Conservation (phyloP, 768 basidiomycete genomes). For the Mycena epipterygia region DNA sequence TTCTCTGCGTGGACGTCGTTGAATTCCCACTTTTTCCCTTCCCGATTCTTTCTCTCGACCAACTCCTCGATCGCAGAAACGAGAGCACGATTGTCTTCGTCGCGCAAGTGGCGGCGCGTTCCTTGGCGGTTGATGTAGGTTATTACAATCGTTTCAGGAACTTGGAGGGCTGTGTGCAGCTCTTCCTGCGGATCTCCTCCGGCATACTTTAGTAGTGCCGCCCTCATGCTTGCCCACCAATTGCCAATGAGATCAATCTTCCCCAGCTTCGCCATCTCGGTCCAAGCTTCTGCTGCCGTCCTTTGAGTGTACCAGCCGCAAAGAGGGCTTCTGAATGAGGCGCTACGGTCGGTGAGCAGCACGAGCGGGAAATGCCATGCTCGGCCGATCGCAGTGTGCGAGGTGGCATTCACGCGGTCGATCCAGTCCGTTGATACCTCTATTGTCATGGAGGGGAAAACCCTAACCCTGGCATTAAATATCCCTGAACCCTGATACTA, state of each 20-base stretch:
- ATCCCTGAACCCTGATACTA: too few species aligned
- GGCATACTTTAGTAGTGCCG: slow-evolving; percentile 64
- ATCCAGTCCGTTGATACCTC: slow-evolving; percentile 68
- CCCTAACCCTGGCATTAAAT: too few species aligned
- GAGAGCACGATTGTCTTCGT: slow-evolving; percentile 58
- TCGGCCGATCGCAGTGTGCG: slow-evolving; percentile 34
- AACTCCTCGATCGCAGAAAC: slow-evolving; percentile 57
- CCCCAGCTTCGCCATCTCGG: slow-evolving; percentile 43
- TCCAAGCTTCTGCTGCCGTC: slow-evolving; percentile 62
- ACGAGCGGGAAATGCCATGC: slow-evolving; percentile 70
- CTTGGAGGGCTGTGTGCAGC: slow-evolving; percentile 5
- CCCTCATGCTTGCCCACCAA: slow-evolving; percentile 72
- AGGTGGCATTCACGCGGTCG: slow-evolving; percentile 57
- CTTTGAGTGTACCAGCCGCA: slow-evolving; percentile 63
- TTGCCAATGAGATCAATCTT: slow-evolving; percentile 36
- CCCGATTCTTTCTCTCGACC: slow-evolving; percentile 47
- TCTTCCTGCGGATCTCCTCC: slow-evolving; percentile 47
- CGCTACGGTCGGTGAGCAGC: slow-evolving; percentile 68
- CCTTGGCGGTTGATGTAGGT: slow-evolving; percentile 68
- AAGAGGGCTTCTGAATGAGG: slow-evolving; percentile 64
- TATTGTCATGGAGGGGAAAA: slow-evolving; percentile 67
- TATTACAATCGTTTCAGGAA: slow-evolving; percentile 54
- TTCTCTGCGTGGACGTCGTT: slow-evolving; percentile 62
- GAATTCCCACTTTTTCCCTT: slow-evolving; percentile 59
- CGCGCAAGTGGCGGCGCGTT: slow-evolving; percentile 54